A percentile compares a stretch with the other conserved stretches of the same genome.
phyloP scores from a whole-genome alignment of 495 filamentous ascomycete genomes.

The Aspergillus biplanus region DNA sequence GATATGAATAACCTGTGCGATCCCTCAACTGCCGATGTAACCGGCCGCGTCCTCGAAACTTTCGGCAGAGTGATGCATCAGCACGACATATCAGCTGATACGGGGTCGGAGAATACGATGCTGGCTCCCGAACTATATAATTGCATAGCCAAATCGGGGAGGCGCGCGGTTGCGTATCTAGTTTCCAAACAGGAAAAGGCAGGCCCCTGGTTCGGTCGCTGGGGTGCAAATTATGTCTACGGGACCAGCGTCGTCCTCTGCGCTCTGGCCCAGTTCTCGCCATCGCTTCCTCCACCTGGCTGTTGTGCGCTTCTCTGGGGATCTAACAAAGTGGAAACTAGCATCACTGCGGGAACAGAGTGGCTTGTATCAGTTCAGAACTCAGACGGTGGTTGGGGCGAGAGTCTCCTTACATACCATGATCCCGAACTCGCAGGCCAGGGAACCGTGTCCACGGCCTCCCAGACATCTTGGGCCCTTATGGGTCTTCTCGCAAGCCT shows the following conservation, averaged over 20 bases:
- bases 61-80: slow-evolving; percentile 36
- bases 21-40: slow-evolving; percentile 39
- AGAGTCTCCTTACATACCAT: slow-evolving; percentile 30
- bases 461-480: slow-evolving; percentile 44
- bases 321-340: neutral
- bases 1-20: slow-evolving; percentile 49
- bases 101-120: neutral
- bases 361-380: slow-evolving; percentile 39
- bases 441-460: slow-evolving; percentile 31
- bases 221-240: slow-evolving; percentile 39
- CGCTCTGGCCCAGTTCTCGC: slow-evolving; percentile 23
- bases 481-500: slow-evolving; percentile 31
- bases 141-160: neutral
- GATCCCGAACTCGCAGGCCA: slow-evolving; percentile 22
- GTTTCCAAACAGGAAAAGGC: slow-evolving; percentile 24
- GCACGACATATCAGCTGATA: neutral
- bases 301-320: neutral
- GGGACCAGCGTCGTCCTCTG: slow-evolving; percentile 38
- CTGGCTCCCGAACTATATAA: neutral
- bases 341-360: slow-evolving; percentile 12
- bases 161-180: slow-evolving; percentile 26
- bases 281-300: neutral
- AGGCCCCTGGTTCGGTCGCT: slow-evolving; percentile 40
- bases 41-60: slow-evolving; percentile 41
- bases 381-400: slow-evolving; percentile 43